A percentile compares a stretch with the other conserved stretches of the same genome.
Conservation (phyloP, 371 early-diverging fungal species). For the Saksenaea oblongispora region DNA sequence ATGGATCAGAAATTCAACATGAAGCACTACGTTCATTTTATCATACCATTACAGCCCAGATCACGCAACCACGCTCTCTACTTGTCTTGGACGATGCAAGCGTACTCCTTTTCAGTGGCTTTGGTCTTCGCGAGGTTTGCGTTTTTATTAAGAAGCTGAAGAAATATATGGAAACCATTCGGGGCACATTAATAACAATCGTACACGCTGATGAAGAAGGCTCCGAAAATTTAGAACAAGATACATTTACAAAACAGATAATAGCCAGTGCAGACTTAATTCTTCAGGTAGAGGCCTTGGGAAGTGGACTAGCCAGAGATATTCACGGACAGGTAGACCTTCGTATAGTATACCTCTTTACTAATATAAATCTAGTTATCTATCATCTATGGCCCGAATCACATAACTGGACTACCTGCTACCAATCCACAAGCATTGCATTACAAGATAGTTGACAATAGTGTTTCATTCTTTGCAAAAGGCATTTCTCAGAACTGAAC, state of each 20-base stretch:
- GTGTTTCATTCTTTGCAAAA: constrained; percentile 69
- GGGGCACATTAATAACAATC: constrained; percentile 62
- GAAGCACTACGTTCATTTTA: constrained; percentile 19
- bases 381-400: constrained; percentile 52
- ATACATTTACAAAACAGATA: constrained; percentile 54
- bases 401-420: constrained; percentile 10
- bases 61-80: constrained; percentile 29
- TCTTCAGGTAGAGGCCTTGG: constrained; percentile 59
- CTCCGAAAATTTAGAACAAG: constrained; percentile 53
- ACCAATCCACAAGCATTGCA: constrained; percentile 50
- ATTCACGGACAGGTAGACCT: constrained; percentile 66
- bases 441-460: constrained; percentile 69
- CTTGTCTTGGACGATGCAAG: constrained; percentile 69
- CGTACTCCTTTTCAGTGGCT: constrained; percentile 58
- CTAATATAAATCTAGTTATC: constrained; percentile 30
- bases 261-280: constrained; percentile 53
- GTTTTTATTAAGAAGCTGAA: constrained; percentile 51
- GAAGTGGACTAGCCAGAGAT: constrained; percentile 68
- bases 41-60: constrained; percentile 16
- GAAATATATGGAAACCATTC: constrained; percentile 38
- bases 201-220: constrained; percentile 64
- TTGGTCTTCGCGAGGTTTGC: constrained; percentile 39
- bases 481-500: constrained; percentile 54
- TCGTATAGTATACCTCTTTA: neutral
- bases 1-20: constrained; percentile 14